Evolutionary conservation across 2,329 filamentous ascomycete genomes (phyloP).

Genomic region (Exophiala bonariae): DNA sequence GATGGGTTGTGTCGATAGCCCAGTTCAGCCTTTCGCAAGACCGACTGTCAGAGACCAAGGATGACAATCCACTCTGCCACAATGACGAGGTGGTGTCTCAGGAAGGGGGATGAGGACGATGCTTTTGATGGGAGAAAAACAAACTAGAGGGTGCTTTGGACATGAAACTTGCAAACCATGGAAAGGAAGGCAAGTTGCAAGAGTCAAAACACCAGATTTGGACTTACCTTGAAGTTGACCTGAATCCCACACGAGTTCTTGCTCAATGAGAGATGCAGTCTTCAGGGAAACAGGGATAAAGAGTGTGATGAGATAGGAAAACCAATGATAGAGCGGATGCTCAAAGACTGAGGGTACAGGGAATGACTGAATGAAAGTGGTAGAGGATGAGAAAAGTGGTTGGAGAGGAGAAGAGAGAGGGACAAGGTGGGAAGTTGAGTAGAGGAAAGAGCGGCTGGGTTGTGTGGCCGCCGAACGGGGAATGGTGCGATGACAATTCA

Average conservation of each 20-base stretch:
- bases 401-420: background rate
- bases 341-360: no score
- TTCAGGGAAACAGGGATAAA: no score
- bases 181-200: conserved; percentile 1
- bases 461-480: background rate
- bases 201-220: background rate
- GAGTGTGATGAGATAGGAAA: no score
- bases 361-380: background rate
- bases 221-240: background rate
- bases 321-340: no score
- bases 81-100: background rate
- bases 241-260: no score
- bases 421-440: conserved; percentile 8
- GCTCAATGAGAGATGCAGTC: no score
- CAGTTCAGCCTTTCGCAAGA: no score
- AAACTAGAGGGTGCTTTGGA: conserved; percentile 1
- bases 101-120: no score
- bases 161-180: background rate
- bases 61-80: background rate
- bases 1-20: background rate
- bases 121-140: no score
- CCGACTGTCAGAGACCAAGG: no score
- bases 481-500: background rate
- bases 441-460: conserved; percentile 13
- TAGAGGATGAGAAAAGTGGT: conserved; percentile 12